Evolutionary conservation across 2,329 filamentous ascomycete species (phyloP), one percentile per base, ranked within the genome.

Genomic region (Leptographium radiaticola): DNA sequence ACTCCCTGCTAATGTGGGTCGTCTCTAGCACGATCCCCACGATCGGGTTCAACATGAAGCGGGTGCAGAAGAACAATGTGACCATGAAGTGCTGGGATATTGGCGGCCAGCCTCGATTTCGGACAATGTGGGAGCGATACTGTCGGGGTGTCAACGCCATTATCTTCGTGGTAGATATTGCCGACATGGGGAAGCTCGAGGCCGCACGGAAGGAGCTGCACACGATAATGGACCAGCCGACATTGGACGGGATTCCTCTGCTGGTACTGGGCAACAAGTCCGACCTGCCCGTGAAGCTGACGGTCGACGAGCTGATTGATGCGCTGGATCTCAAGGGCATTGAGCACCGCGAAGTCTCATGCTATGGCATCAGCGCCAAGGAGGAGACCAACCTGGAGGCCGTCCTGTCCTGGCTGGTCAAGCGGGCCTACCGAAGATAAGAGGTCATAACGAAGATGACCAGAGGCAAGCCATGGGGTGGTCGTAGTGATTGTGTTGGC

Each of bases 81-180:
- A 95, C 93, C 63, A 77, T 98, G 65, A 97, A 97, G 73, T 98
- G 93, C 71, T 98, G 93, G 93, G 93, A 98, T 73, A 82, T 98
- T 59, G 93, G 93, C 62, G 93, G 93, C 53, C 93, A 98, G 72
- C 91, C 93, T 62, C 82, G 91, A 60, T 98, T 97, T 74, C 87
- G 93, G 65, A 87, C 88, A 62, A 98, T 98, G 93, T 98, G 93
- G 93, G 93, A 98, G 75, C 80, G 93, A 65, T 98, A 98, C 70
- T 97, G 93, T 71, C 88, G 90, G 59, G 93, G 89, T 52, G 93
- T 97, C 62, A 95, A 95, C 71, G 91, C 91, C 62, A 96, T 98
- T 62, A 87, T 98, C 60, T 98, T 96, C 71, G 95, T 98, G 67
- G 90, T 97, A 65, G 93, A 98, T 68, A 94, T 94, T 60, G 89